Evolutionary conservation across 2,329 filamentous ascomycete species (phyloP).

Genomic region (Volutella citrinella): DNA sequence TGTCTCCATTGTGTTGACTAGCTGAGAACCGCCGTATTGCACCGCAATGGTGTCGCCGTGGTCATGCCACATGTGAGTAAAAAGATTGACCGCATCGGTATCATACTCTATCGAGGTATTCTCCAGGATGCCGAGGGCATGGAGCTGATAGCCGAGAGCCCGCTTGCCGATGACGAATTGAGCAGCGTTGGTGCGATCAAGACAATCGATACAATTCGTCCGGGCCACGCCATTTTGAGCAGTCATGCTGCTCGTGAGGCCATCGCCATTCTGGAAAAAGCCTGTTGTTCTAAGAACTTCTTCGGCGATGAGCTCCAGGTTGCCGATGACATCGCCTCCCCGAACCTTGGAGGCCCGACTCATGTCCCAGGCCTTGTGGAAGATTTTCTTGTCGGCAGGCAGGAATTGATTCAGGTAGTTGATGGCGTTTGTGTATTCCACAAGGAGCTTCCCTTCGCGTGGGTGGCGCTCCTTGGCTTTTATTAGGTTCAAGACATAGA

Average conservation of each 20-base stretch:
- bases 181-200: conserved; percentile 94
- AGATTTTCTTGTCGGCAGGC: conserved; percentile 77
- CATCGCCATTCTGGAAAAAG: conserved; percentile 92
- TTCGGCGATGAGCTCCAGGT: conserved; percentile 84
- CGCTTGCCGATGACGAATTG: conserved; percentile 97
- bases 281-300: conserved; percentile 81
- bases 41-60: conserved; percentile 97
- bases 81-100: conserved; percentile 91
- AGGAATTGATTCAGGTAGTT: conserved; percentile 94
- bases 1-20: conserved; percentile 99
- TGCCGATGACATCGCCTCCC: conserved; percentile 91
- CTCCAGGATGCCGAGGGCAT: conserved; percentile 83
- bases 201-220: conserved; percentile 97
- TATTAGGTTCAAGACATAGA: conserved; percentile 90
- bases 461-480: conserved; percentile 85
- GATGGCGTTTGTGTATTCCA: conserved; percentile 84
- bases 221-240: conserved; percentile 90
- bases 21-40: conserved; percentile 94
- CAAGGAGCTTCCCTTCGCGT: conserved; percentile 84
- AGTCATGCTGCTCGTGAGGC: conserved; percentile 56
- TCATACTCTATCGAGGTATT: conserved; percentile 83
- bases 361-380: conserved; percentile 98
- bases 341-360: conserved; percentile 88
- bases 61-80: conserved; percentile 97
- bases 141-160: conserved; percentile 86